A percentile compares a stretch with the other conserved stretches of the same genome.
These are phyloP conservation scores for Isabelozyma pseudorhagii DNA, from an alignment of 805 yeast species.

Conservation along the genomic window DNA sequence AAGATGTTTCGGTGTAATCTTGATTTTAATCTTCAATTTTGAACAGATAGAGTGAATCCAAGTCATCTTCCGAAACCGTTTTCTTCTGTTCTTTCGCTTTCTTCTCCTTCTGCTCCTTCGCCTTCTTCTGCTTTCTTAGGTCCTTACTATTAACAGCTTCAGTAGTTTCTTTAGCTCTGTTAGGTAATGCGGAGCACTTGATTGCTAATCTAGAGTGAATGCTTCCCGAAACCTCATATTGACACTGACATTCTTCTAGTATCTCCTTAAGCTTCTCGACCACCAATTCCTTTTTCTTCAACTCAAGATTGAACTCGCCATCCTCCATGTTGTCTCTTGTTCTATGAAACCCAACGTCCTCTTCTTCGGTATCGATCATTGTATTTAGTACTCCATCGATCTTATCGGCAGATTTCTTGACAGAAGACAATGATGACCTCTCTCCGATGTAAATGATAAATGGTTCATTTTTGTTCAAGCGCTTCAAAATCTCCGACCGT, in stretches of 20 bases:
- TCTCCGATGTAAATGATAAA: constrained; percentile 25
- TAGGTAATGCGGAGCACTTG: constrained; percentile 7
- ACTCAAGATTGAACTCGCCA: constrained; percentile 11
- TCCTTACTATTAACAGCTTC: constrained; percentile 11
- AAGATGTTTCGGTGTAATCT: no score
- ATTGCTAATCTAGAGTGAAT: constrained; percentile 22
- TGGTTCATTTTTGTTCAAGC: constrained; percentile 31
- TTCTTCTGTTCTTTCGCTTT: constrained; percentile 5
- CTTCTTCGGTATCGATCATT: constrained; percentile 10
- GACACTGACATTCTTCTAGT: constrained; percentile 28
- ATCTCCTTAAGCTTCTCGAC: constrained; percentile 20
- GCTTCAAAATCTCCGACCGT: constrained; percentile 26
- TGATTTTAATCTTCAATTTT: constrained; percentile 31
- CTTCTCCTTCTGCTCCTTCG: constrained; percentile 10
- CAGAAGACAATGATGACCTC: constrained; percentile 13
- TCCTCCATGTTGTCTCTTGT: constrained; percentile 6
- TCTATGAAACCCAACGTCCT: background rate
- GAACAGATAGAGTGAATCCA: constrained; percentile 38
- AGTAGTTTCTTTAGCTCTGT: constrained; percentile 1
- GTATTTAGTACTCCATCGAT: constrained; percentile 3
- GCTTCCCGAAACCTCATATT: constrained; percentile 23
- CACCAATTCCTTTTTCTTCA: constrained; percentile 27
- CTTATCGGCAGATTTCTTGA: constrained; percentile 9
- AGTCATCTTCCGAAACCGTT: constrained; percentile 25
- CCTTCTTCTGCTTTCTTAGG: constrained; percentile 11